These are phyloP conservation scores for Phytophthora lateralis DNA, from an alignment of 352 stramenopile genomes.

Conservation along the genomic window DNA sequence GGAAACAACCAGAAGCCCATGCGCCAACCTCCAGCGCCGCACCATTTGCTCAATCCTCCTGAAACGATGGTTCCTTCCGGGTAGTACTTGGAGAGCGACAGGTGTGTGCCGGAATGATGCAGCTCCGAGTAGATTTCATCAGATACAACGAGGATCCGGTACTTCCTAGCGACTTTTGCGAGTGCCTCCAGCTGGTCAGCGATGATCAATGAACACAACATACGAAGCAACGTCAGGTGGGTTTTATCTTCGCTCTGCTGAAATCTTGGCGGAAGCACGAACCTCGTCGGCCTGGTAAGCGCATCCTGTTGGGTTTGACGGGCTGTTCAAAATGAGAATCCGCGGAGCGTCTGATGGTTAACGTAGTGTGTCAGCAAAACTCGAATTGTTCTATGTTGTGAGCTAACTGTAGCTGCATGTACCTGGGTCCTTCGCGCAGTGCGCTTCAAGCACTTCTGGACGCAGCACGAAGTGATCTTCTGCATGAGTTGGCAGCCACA, in stretches of 20 bases:
- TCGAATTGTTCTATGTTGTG: background rate
- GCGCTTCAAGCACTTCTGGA: conserved; percentile 79
- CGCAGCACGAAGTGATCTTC: conserved; percentile 83
- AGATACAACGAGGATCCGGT: conserved; percentile 88
- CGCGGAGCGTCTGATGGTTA: conserved; percentile 65
- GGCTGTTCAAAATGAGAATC: conserved; percentile 88
- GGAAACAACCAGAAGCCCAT: conserved; percentile 91
- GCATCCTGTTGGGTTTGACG: conserved; percentile 85
- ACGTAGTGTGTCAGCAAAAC: conserved; percentile 8
- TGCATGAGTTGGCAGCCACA: conserved; percentile 83
- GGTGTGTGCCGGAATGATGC: conserved; percentile 70
- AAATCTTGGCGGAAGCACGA: conserved; percentile 4
- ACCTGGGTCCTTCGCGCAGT: conserved; percentile 83
- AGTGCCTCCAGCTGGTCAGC: conserved; percentile 56
- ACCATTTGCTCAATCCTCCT: conserved; percentile 89
- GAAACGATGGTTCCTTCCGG: conserved; percentile 89
- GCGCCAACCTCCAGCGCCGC: conserved; percentile 84
- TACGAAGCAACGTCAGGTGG: conserved; percentile 6
- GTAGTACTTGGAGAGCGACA: conserved; percentile 88
- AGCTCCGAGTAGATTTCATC: conserved; percentile 91
- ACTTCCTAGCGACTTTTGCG: conserved; percentile 78
- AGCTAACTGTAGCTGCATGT: conserved; percentile 1
- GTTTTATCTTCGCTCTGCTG: background rate
- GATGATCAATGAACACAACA: conserved; percentile 4
- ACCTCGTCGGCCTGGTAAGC: conserved; percentile 84